These are phyloP conservation scores for Elsinoe fawcettii DNA, from an alignment of 2,329 filamentous ascomycete genomes.

Conservation along the genomic window DNA sequence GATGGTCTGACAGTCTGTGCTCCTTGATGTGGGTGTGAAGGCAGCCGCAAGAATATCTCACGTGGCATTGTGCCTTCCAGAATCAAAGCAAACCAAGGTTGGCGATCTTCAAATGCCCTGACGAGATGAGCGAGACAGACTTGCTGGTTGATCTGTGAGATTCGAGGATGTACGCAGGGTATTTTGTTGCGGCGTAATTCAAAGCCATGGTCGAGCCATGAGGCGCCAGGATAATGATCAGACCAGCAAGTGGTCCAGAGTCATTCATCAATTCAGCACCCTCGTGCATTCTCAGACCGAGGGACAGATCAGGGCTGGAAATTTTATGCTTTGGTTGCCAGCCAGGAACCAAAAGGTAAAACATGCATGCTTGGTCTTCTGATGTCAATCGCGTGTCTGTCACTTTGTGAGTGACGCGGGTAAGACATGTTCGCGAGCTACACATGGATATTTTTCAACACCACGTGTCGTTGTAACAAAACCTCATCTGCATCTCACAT, in stretches of 20 bases:
- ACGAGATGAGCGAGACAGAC: neutral
- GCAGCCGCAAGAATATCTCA: neutral
- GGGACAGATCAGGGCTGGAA: neutral
- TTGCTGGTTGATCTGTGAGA: neutral
- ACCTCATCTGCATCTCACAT: neutral
- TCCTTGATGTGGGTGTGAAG: neutral
- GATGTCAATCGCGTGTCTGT: neutral
- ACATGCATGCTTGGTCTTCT: neutral
- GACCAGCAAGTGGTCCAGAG: neutral
- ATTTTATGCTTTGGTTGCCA: neutral
- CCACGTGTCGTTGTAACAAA: neutral
- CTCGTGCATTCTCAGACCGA: neutral
- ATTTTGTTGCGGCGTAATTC: neutral
- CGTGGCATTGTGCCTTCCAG: conserved; percentile 11
- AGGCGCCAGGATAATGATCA: neutral
- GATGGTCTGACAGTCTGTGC: conserved; percentile 1
- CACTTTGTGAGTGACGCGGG: neutral
- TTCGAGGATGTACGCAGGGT: conserved; percentile 4
- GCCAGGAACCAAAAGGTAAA: neutral
- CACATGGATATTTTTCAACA: neutral
- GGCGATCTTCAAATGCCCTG: neutral
- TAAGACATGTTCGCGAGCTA: no score
- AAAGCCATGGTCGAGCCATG: conserved; percentile 1
- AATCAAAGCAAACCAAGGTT: conserved; percentile 3
- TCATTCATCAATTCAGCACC: neutral